Evolutionary conservation across 208 protist species (phyloP), one percentile per base, ranked within the genome.

Genomic region (Tetramitus jugosus): DNA sequence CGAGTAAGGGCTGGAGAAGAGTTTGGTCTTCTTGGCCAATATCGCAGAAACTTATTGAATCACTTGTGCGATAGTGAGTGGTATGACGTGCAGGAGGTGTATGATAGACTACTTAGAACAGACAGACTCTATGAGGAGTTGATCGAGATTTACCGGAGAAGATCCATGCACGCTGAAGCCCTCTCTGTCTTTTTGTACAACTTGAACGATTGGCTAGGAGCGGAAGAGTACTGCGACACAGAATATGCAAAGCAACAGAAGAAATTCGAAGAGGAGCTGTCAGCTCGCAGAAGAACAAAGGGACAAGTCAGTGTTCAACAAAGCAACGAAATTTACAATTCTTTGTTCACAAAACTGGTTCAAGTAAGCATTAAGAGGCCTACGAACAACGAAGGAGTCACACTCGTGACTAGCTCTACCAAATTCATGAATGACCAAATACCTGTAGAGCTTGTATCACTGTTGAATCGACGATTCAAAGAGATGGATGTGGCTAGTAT

Each of bases 141-240:
- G 31, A 43, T 69, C 43, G 20, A 29, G 43, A 13, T 69, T 37
- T 69, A 37, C 39, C 31, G 43, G 26, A 20, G 20, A 13, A 45
- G 37, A 29, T 13, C 20, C 23, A 39, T 43, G 33, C 62, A 69
- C 35, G 39, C 23, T 8, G 37, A 69, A n/a, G 62, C 62, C 37
- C 31, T 69, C 8, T 29, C 31, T 26, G 39, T 43, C 14, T 17
- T 69, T 8, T 17, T 69, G 8, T 56, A 26, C 20, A 20, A 56
- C 20, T 43, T 37, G 13, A 69, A 17, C 0, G 62, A 69, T 69
- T 26, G 23, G 1, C 23, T 43, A n/a, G 23, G 31, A 45, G 62
- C 62, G 26, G 39, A 45, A 14, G 62, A 69, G n/a, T 69, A 69
- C 43, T 69, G 62, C 43, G n/a, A n/a, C n/a, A n/a, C n/a, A n/a